A percentile compares a stretch with the other conserved stretches of the same genome.
Evolutionary conservation across 257 asterid species (phyloP).

Genomic region (Solanum gandarillasii): DNA sequence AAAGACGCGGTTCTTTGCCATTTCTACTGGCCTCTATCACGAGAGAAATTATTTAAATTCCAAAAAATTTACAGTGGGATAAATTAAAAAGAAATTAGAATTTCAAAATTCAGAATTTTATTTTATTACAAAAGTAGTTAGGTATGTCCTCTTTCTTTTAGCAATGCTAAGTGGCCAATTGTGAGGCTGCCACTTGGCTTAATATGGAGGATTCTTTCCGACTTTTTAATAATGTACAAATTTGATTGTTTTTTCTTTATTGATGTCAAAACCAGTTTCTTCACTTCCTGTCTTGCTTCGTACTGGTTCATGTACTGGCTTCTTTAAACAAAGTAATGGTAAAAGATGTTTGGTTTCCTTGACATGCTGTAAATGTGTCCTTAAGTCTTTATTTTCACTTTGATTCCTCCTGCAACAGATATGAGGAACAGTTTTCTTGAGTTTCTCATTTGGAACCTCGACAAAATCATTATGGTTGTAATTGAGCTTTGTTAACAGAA

Average conservation of each 20-base stretch:
- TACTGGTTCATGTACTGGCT: not conserved
- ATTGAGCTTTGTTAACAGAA: not conserved
- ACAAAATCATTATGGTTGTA: not conserved
- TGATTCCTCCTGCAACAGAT: not conserved
- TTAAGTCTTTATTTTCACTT: not conserved
- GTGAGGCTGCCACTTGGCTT: not conserved
- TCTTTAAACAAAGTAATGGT: not conserved
- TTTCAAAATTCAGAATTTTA: too few relatives aligned
- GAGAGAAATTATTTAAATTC: not conserved
- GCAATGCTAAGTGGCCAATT: not conserved
- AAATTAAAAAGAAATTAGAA: not conserved
- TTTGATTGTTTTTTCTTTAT: not conserved
- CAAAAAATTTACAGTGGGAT: not conserved
- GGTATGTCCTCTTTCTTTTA: not conserved
- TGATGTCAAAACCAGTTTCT: not conserved
- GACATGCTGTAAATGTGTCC: not conserved
- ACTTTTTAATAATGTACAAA: not conserved
- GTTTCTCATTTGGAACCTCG: not conserved
- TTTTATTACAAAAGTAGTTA: not conserved
- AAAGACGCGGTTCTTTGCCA: not conserved
- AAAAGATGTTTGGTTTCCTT: not conserved
- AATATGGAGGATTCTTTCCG: not conserved
- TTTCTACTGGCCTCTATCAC: not conserved
- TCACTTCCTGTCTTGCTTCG: not conserved
- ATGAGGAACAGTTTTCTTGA: not conserved